Evolutionary conservation across 2,329 filamentous ascomycete genomes (phyloP).

Genomic region (Penicillium sp.): DNA sequence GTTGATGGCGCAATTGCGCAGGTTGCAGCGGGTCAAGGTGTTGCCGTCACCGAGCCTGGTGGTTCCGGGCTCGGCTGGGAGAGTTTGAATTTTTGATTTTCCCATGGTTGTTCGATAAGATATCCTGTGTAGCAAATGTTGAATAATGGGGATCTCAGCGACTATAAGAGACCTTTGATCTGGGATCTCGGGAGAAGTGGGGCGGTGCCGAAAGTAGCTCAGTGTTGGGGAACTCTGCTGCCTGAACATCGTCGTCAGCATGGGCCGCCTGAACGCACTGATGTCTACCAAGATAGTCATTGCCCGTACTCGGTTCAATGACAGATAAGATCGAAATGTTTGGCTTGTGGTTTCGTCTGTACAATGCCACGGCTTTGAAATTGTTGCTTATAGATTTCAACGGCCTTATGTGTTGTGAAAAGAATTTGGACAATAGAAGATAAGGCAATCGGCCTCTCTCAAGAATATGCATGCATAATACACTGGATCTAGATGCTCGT

Average conservation of each 20-base stretch:
- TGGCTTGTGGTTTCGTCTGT: too few species aligned
- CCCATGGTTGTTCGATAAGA: not conserved
- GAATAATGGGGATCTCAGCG: not conserved
- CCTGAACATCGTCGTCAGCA: too few species aligned
- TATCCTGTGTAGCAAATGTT: not conserved
- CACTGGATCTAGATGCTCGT: not conserved
- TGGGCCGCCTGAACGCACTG: too few species aligned
- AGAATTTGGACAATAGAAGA: not conserved
- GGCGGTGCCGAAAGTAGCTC: not conserved
- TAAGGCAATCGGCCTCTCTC: not conserved
- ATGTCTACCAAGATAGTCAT: too few species aligned
- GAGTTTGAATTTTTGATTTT: not conserved
- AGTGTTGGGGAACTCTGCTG: not conserved
- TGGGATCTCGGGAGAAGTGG: not conserved
- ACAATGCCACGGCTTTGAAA: too few species aligned
- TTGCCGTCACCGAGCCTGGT: constrained; percentile 7
- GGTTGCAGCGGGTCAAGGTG: constrained; percentile 16
- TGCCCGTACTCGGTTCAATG: too few species aligned
- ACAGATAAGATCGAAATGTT: too few species aligned
- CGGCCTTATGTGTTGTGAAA: not conserved
- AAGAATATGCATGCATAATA: constrained; percentile 3
- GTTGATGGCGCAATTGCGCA: constrained; percentile 16
- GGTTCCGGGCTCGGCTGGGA: not conserved
- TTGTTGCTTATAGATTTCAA: too few species aligned
- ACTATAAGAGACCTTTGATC: not conserved